Evolutionary conservation across 169 alveolate species (phyloP).

Genomic region (Cystoisospora suis): DNA sequence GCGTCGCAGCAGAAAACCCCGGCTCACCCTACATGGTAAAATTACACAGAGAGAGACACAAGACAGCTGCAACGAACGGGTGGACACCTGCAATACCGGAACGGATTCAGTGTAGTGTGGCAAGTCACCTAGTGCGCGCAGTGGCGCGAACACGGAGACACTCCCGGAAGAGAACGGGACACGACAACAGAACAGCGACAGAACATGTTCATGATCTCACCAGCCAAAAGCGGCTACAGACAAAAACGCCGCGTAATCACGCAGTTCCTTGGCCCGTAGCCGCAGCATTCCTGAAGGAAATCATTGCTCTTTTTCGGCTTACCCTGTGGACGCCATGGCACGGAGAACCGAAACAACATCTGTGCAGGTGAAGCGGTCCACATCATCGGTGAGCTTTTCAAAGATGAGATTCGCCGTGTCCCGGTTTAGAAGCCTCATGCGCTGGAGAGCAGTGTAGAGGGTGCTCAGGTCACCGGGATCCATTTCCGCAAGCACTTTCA

Average conservation of each 20-base stretch:
- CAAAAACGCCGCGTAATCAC: too few species aligned
- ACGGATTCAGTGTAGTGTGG: too few species aligned
- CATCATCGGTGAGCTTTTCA: conserved; percentile 27
- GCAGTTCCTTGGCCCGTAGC: too few species aligned
- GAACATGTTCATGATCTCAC: too few species aligned
- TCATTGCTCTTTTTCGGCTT: too few species aligned
- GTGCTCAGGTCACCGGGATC: not conserved
- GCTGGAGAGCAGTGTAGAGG: not conserved
- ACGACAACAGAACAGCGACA: too few species aligned
- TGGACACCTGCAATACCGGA: too few species aligned
- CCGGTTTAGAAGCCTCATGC: not conserved
- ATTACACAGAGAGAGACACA: not conserved
- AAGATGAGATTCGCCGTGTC: not conserved
- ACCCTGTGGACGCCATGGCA: not conserved
- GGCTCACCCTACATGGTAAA: conserved; percentile 45
- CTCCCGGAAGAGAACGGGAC: too few species aligned
- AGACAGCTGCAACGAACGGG: not conserved
- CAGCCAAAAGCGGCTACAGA: too few species aligned
- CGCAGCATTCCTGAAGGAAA: too few species aligned
- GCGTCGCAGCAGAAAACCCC: conserved; percentile 74
- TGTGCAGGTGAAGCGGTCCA: conserved; percentile 21
- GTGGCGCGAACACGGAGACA: too few species aligned
- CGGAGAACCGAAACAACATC: not conserved
- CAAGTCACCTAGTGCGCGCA: too few species aligned
- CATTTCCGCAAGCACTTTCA: conserved; percentile 24